Percentiles rank a stretch among this genome's conserved stretches.
Conservation (phyloP, 768 basidiomycete species). For the Pluteus cervinus region DNA sequence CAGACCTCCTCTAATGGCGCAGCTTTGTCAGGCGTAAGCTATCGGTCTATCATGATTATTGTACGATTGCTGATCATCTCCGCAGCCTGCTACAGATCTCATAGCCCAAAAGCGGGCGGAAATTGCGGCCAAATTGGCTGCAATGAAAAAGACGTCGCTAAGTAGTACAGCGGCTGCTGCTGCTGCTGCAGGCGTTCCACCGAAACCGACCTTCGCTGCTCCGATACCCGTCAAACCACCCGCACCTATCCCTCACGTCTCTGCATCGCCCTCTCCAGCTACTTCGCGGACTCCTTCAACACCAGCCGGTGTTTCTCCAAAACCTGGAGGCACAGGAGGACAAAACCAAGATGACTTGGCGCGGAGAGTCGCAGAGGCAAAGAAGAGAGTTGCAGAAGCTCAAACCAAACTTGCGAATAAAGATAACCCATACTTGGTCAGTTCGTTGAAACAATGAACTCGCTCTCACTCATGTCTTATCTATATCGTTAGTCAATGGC, state of each 20-base stretch:
- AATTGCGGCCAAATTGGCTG: conserved; percentile 80
- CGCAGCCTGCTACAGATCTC: conserved; percentile 54
- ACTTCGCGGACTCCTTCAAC: conserved; percentile 25
- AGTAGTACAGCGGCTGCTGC: conserved; percentile 25
- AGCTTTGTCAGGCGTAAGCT: conserved; percentile 37
- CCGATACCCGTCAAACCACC: conserved; percentile 19
- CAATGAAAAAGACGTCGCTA: conserved; percentile 47
- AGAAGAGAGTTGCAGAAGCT: conserved; percentile 76
- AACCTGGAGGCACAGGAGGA: conserved; percentile 26
- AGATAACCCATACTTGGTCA: conserved; percentile 85
- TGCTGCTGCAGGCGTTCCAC: conserved; percentile 25
- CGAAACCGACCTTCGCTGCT: conserved; percentile 17
- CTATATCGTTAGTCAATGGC: too few species aligned
- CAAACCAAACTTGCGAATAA: conserved; percentile 70
- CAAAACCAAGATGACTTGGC: conserved; percentile 57
- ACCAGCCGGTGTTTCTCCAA: conserved; percentile 30
- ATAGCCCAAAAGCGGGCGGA: conserved; percentile 83
- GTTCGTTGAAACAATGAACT: too few species aligned
- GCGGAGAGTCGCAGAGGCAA: conserved; percentile 78
- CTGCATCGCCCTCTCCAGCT: conserved; percentile 37
- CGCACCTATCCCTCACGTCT: conserved; percentile 10
- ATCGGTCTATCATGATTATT: background rate
- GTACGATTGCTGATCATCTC: background rate
- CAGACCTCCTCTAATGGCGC: conserved; percentile 50
- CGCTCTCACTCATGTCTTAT: too few species aligned